Conservation (phyloP, 805 yeast genomes). For the Dipodascopsis uninucleata region DNA sequence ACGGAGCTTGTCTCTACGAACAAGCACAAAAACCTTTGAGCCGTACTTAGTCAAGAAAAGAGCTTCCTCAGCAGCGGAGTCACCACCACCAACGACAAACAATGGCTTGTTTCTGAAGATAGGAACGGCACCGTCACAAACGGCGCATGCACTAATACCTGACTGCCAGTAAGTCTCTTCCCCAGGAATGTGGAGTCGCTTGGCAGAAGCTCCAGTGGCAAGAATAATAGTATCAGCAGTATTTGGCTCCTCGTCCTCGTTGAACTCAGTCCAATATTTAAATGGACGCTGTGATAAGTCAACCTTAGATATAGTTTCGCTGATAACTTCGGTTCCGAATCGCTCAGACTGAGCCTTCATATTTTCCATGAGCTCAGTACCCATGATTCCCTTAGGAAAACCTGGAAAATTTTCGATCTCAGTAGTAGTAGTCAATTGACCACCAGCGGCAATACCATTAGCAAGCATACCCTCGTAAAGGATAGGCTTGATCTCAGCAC, state of each 20-base stretch:
- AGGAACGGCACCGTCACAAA: conserved; percentile 99
- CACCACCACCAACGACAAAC: conserved; percentile 99
- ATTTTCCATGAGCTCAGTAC: conserved; percentile 83
- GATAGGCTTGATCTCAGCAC: conserved; percentile 94
- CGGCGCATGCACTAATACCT: conserved; percentile 99
- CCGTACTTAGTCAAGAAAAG: conserved; percentile 95
- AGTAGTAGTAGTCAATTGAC: conserved; percentile 97
- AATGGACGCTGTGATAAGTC: conserved; percentile 87
- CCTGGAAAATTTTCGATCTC: conserved; percentile 99
- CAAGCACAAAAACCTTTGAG: conserved; percentile 87
- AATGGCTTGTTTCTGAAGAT: conserved; percentile 96
- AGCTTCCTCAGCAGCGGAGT: conserved; percentile 99
- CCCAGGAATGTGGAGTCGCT: conserved; percentile 89
- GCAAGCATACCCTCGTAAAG: conserved; percentile 95
- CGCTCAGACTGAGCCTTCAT: conserved; percentile 85
- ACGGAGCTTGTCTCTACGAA: conserved; percentile 89
- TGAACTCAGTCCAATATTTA: conserved; percentile 95
- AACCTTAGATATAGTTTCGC: conserved; percentile 91
- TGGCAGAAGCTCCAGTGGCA: conserved; percentile 98
- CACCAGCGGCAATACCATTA: conserved; percentile 98
- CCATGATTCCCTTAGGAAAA: conserved; percentile 88
- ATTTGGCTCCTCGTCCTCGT: conserved; percentile 85
- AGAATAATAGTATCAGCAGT: conserved; percentile 89
- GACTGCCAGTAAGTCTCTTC: conserved; percentile 98
- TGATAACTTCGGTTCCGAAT: conserved; percentile 90